Evolutionary conservation across 139 green algal genomes (phyloP), one percentile per base, ranked within the genome.

Genomic region (Nannochloris sp.): DNA sequence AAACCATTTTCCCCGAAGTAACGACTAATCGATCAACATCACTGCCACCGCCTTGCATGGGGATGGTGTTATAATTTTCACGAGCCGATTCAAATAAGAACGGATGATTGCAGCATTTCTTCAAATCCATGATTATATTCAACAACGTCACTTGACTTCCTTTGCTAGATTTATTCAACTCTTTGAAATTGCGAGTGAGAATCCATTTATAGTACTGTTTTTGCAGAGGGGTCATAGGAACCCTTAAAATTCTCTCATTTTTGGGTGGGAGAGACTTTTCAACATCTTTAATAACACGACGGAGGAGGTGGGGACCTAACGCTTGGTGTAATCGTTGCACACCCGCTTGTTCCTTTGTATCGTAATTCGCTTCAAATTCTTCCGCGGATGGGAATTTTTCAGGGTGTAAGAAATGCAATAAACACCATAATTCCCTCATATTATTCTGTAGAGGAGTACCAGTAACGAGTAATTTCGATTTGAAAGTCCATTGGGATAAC

Each of bases 121-220:
- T 95, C 14, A 97, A 86, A 65, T 97, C 91, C 6, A 76, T 81
- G 60, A 97, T 87, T 68, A 95, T 89, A 77, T 97, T 97, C 45
- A 54, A n/a, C 24, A 61, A 14, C 4, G 23, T 61, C 10, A 61
- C 24, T 25, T 61, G 54, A 25, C 19, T 33, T n/a, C 54, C 54
- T 23, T 42, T 42, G 86, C 81, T 58, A 97, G 68, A 82, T 76
- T 96, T 96, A 74, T 98, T 98, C 39, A 98, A 87, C 70, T 90
- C 83, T 42, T 83, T 78, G 74, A 92, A 96, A 81, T 98, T 98
- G 61, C 89, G 85, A 8, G 84, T 79, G 4, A 98, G 84, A 64
- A 98, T 96, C 84, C 83, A 96, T 74, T 92, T 95, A 87, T 98
- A 97, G 75, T 93, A 96, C 82, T 95, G 86, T 42, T 81, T 80